Conservation (phyloP, 192 early-diverging fungal species). For the Backusella mclennaniae region DNA sequence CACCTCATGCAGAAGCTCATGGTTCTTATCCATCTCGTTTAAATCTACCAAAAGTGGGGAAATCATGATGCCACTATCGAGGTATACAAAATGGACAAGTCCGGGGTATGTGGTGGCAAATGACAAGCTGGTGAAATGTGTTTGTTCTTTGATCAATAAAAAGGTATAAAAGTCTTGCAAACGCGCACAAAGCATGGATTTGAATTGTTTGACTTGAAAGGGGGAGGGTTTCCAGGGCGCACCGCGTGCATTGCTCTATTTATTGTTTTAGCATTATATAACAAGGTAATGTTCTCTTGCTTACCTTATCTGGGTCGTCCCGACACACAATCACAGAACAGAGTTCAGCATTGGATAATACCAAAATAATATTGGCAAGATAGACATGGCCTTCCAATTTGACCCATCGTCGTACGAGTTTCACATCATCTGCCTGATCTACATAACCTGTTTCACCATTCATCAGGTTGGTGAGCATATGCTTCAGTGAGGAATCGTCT, state of each 20-base stretch:
- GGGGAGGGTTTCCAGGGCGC: slow-evolving; percentile 6
- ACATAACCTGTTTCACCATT: slow-evolving; percentile 7
- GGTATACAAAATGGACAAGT: slow-evolving; percentile 31
- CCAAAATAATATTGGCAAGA: slow-evolving; percentile 3
- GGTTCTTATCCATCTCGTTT: slow-evolving; percentile 20
- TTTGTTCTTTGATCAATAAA: slow-evolving; percentile 28
- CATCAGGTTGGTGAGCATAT: slow-evolving; percentile 4
- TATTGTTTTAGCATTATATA: too few species aligned
- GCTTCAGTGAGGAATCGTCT: slow-evolving; percentile 13
- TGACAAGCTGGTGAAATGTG: slow-evolving; percentile 33
- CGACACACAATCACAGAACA: slow-evolving; percentile 19
- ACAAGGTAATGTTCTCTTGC: too few species aligned
- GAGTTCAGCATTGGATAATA: not conserved
- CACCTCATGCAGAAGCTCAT: slow-evolving; percentile 15
- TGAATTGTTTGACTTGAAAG: slow-evolving; percentile 16
- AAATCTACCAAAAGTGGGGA: slow-evolving; percentile 27
- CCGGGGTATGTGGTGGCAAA: slow-evolving; percentile 30
- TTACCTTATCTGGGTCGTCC: slow-evolving; percentile 16
- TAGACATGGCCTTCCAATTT: not conserved
- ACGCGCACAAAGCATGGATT: not conserved
- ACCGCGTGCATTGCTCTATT: not conserved
- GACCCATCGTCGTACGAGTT: slow-evolving; percentile 23
- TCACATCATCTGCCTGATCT: slow-evolving; percentile 14
- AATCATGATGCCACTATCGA: slow-evolving; percentile 22
- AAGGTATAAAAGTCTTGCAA: slow-evolving; percentile 27